A percentile compares a stretch with the other conserved stretches of the same genome.
phyloP scores from a whole-genome alignment of 2,329 filamentous ascomycete genomes.

The Diplodia mutila region DNA sequence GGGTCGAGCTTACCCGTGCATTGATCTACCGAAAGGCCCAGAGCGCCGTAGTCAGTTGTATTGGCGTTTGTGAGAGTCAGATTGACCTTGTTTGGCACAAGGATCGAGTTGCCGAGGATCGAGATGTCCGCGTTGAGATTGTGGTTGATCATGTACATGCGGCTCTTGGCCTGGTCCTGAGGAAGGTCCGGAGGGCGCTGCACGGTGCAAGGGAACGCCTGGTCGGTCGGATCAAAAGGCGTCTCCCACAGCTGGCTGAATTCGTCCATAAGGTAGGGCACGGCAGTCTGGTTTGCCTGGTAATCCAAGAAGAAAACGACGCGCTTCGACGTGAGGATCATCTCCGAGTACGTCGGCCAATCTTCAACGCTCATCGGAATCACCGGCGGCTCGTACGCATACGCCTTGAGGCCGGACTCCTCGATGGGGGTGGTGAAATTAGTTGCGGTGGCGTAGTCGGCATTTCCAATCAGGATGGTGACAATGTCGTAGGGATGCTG shows the following conservation, averaged over 20 bases:
- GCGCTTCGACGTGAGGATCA: constrained; percentile 43
- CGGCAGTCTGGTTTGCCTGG: constrained; percentile 70
- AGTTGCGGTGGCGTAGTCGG: constrained; percentile 66
- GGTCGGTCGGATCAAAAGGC: constrained; percentile 73
- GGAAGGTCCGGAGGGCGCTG: constrained; percentile 74
- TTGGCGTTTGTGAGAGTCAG: constrained; percentile 42
- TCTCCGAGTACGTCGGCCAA: constrained; percentile 81
- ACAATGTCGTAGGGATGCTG: constrained; percentile 83
- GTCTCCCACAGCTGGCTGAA: constrained; percentile 92
- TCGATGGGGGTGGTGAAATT: constrained; percentile 72
- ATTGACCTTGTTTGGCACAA: constrained; percentile 43
- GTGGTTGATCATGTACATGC: constrained; percentile 85
- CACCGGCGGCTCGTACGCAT: constrained; percentile 73
- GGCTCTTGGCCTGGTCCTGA: constrained; percentile 53
- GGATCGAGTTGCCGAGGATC: constrained; percentile 32
- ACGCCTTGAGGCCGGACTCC: constrained; percentile 70
- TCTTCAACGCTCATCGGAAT: constrained; percentile 72
- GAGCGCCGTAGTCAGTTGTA: constrained; percentile 37
- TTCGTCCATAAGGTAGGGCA: constrained; percentile 85
- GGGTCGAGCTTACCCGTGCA: constrained; percentile 40
- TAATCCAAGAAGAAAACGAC: constrained; percentile 48
- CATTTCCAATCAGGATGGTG: constrained; percentile 83
- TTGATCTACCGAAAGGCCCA: constrained; percentile 39
- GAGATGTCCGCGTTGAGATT: constrained; percentile 79
- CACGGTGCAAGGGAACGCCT: constrained; percentile 74